Percentiles rank a stretch among this genome's conserved stretches.
phyloP scores from a whole-genome alignment of 768 basidiomycete species.

The Leucocoprinus sp. region DNA sequence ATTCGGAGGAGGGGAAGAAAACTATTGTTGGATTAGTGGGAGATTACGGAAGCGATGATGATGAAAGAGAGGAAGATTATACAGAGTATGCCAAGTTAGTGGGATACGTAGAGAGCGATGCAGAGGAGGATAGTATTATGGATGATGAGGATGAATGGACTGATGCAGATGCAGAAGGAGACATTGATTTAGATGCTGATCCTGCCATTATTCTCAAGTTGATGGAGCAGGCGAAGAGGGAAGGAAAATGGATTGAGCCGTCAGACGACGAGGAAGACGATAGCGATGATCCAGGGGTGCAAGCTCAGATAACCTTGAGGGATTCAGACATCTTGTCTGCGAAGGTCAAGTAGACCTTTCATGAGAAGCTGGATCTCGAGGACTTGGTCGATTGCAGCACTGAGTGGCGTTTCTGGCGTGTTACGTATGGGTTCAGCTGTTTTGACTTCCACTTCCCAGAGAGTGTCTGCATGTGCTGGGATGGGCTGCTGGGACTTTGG shows the following conservation, averaged over 20 bases:
- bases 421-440: constrained; percentile 73
- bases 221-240: constrained; percentile 13
- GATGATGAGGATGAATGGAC: constrained; percentile 31
- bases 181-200: constrained; percentile 13
- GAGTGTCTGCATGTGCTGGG: constrained; percentile 69
- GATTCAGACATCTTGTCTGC: constrained; percentile 59
- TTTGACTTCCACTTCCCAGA: constrained; percentile 87
- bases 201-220: constrained; percentile 13
- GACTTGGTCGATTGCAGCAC: constrained; percentile 61
- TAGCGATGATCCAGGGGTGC: constrained; percentile 5
- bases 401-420: constrained; percentile 70
- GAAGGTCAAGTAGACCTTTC: constrained; percentile 76
- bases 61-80: constrained; percentile 15
- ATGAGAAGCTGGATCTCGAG: constrained; percentile 76
- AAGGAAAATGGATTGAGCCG: constrained; percentile 15
- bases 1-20: constrained; percentile 40
- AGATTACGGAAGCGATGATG: constrained; percentile 43
- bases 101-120: constrained; percentile 45
- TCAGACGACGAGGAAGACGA: constrained; percentile 14
- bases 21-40: constrained; percentile 39
- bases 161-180: constrained; percentile 17
- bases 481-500: constrained; percentile 67
- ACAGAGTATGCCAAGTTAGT: constrained; percentile 24
- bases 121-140: constrained; percentile 28
- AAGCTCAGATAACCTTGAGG: neutral